Percentiles rank a stretch among this genome's conserved stretches.
Conservation (phyloP, 345 rosid genomes). For the Cardamine chenopodiifolia region DNA sequence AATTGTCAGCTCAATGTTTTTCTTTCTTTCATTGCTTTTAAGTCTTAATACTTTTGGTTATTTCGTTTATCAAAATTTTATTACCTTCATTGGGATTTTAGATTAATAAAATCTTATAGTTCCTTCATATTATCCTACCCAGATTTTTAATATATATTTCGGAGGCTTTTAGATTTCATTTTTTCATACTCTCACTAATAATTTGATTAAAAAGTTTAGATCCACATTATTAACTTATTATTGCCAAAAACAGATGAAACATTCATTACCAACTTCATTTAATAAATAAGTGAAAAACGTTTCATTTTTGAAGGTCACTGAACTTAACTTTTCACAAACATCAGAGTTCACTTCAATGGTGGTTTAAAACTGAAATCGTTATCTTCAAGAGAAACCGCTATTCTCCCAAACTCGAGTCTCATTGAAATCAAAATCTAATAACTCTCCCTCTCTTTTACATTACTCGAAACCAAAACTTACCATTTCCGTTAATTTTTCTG, state of each 20-base stretch:
- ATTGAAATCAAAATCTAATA: constrained; percentile 8
- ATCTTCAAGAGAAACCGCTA: constrained; percentile 24
- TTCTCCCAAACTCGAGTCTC: constrained; percentile 7
- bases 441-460: constrained; percentile 30
- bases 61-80: neutral
- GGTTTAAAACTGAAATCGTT: constrained; percentile 13
- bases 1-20: neutral
- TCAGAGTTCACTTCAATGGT: no score
- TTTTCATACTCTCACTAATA: neutral
- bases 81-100: neutral
- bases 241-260: no score
- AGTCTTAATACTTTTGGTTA: neutral
- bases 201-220: neutral
- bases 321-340: no score
- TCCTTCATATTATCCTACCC: neutral
- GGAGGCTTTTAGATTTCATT: no score
- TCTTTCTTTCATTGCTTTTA: no score
- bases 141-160: neutral
- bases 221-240: constrained; percentile 10
- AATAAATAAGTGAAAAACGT: no score
- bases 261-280: no score
- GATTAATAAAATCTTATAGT: neutral
- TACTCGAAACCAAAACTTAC: neutral
- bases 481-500: neutral
- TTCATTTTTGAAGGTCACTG: no score